phyloP scores from a whole-genome alignment of 768 basidiomycete genomes.

The Cystofilobasidium bisporidii region DNA sequence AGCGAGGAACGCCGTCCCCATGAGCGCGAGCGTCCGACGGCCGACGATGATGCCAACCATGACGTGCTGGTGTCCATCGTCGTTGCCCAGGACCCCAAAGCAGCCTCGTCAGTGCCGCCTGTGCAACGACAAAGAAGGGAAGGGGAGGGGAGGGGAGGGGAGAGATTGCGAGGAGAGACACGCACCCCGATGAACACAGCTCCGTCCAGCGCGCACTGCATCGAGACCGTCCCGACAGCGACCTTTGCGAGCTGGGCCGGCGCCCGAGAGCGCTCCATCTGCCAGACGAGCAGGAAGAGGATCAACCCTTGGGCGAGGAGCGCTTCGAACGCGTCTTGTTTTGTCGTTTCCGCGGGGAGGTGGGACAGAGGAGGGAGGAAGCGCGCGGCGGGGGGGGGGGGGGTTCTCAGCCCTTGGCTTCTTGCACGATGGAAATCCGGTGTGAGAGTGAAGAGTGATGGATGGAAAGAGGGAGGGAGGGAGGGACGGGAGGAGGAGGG shows the following conservation, averaged over 20 bases:
- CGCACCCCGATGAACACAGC: constrained; percentile 11
- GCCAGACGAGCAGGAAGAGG: constrained; percentile 9
- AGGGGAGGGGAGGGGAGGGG: too few species aligned
- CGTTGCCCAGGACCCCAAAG: too few species aligned
- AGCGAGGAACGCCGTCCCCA: constrained; percentile 16
- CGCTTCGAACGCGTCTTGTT: constrained; percentile 12
- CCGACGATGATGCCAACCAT: constrained; percentile 23
- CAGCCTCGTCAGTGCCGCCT: background rate
- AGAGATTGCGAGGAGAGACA: too few species aligned
- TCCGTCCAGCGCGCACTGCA: constrained; percentile 19
- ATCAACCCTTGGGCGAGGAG: background rate
- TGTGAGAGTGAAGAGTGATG: too few species aligned
- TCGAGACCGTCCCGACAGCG: constrained; percentile 2
- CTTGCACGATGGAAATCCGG: too few species aligned
- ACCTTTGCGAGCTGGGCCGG: constrained; percentile 16
- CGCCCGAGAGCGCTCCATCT: constrained; percentile 19
- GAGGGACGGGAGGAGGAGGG: background rate
- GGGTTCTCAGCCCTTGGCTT: too few species aligned
- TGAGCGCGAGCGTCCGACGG: constrained; percentile 8
- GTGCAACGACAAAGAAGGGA: too few species aligned
- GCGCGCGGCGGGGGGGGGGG: too few species aligned
- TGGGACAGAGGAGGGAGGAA: too few species aligned
- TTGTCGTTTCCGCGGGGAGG: too few species aligned
- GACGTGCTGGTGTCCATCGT: too few species aligned
- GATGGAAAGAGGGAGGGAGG: too few species aligned